These are phyloP conservation scores for Capsicum chinense DNA, from an alignment of 257 asterid species.

Conservation along the genomic window DNA sequence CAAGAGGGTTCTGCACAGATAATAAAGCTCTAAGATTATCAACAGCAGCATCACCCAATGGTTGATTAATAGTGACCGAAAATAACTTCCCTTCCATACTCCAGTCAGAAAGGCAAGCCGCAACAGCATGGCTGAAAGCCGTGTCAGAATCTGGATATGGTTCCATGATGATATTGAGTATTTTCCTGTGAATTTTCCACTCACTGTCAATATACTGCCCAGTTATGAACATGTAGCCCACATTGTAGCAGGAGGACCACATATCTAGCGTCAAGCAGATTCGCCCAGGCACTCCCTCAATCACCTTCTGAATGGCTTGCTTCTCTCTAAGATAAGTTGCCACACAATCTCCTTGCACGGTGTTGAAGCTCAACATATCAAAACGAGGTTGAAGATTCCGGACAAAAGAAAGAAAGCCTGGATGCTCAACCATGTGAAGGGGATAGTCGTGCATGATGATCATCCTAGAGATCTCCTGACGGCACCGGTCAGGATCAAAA, in stretches of 20 bases:
- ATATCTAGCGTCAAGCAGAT: constrained; percentile 79
- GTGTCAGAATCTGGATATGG: constrained; percentile 84
- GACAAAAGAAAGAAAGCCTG: constrained; percentile 84
- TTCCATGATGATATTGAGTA: constrained; percentile 85
- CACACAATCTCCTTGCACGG: constrained; percentile 93
- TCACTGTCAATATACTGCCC: constrained; percentile 88
- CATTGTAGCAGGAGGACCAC: constrained; percentile 72
- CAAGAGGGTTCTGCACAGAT: constrained; percentile 78
- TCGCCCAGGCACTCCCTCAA: constrained; percentile 84
- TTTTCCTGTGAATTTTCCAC: constrained; percentile 88
- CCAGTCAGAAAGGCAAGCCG: constrained; percentile 94
- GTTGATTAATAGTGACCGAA: constrained; percentile 77
- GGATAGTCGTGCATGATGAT: constrained; percentile 96
- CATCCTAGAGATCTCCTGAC: constrained; percentile 88
- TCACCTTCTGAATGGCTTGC: constrained; percentile 68
- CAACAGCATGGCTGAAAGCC: constrained; percentile 88
- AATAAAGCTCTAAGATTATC: constrained; percentile 81
- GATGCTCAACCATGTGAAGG: constrained; percentile 94
- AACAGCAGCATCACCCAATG: constrained; percentile 53
- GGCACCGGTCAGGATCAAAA: constrained; percentile 83
- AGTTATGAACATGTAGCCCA: constrained; percentile 74
- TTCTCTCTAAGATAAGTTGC: constrained; percentile 85
- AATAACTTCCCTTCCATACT: constrained; percentile 80
- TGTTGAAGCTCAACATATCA: constrained; percentile 91
- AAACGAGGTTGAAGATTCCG: constrained; percentile 91